Percentiles rank a stretch among this genome's conserved stretches.
phyloP scores from a whole-genome alignment of 495 filamentous ascomycete species.

The Penicillium dipodomyicola region DNA sequence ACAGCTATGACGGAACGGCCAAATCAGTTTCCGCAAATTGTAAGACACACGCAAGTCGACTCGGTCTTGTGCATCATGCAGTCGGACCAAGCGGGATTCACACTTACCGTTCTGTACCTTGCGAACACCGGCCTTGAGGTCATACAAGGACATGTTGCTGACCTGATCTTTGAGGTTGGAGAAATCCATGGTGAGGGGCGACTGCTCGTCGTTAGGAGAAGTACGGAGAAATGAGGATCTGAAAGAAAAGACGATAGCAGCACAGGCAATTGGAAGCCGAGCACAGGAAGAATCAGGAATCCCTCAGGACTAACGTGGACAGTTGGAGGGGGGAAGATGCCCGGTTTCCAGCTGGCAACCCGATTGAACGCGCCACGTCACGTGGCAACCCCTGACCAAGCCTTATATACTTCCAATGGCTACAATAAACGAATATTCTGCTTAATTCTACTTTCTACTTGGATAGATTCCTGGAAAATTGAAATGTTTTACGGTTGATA shows the following conservation, averaged over 20 bases:
- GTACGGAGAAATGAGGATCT: slow-evolving; percentile 9
- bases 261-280: slow-evolving; percentile 15
- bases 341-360: slow-evolving; percentile 37
- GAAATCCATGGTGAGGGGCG: slow-evolving; percentile 70
- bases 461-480: neutral
- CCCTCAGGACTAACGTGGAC: slow-evolving; percentile 19
- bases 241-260: slow-evolving; percentile 2
- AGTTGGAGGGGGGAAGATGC: slow-evolving; percentile 21
- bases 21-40: slow-evolving; percentile 11
- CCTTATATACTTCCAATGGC: slow-evolving; percentile 8
- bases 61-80: slow-evolving; percentile 5
- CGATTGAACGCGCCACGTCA: slow-evolving; percentile 38
- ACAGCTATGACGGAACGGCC: slow-evolving; percentile 61
- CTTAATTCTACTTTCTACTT: neutral
- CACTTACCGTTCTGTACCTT: slow-evolving; percentile 95
- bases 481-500: slow-evolving; percentile 5
- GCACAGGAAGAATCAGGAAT: slow-evolving; percentile 20
- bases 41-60: slow-evolving; percentile 14
- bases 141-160: slow-evolving; percentile 92
- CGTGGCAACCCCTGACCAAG: slow-evolving; percentile 39
- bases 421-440: neutral
- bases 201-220: slow-evolving; percentile 19
- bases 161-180: slow-evolving; percentile 81
- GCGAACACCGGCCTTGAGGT: slow-evolving; percentile 93
- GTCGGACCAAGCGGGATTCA: neutral